These are phyloP conservation scores for Casaregolazyma suthepensis DNA, from an alignment of 1,139 yeast genomes.

Conservation along the genomic window DNA sequence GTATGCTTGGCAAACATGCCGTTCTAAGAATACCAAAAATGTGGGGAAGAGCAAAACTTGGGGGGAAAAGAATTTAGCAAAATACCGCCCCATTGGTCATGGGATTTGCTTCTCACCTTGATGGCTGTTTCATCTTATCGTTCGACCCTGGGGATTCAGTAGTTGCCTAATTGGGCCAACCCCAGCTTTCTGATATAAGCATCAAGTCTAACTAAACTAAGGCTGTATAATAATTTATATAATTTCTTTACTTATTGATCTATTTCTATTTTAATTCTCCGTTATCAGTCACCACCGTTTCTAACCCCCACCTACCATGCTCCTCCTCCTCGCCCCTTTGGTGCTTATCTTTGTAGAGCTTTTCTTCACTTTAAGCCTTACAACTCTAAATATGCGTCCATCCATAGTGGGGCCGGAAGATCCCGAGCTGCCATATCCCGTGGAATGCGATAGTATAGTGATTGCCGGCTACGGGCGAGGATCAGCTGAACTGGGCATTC, in stretches of 20 bases:
- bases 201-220: neutral
- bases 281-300: neutral
- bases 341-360: neutral
- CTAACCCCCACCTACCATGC: neutral
- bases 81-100: no score
- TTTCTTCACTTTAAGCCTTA: neutral
- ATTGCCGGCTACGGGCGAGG: conserved; percentile 95
- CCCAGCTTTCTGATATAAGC: neutral
- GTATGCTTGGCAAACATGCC: neutral
- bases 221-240: neutral
- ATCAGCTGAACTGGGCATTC: conserved; percentile 85
- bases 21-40: neutral
- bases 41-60: no score
- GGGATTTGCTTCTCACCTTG: no score
- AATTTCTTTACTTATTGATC: no score
- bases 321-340: neutral
- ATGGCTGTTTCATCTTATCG: neutral
- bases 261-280: no score
- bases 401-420: conserved; percentile 39
- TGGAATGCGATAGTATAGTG: conserved; percentile 48
- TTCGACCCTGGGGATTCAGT: neutral
- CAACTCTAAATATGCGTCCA: neutral
- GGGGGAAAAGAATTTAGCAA: neutral
- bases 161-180: neutral
- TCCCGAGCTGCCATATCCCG: conserved; percentile 62